phyloP scores from a whole-genome alignment of 441 rosid genomes.

The Aquilaria agallochum region DNA sequence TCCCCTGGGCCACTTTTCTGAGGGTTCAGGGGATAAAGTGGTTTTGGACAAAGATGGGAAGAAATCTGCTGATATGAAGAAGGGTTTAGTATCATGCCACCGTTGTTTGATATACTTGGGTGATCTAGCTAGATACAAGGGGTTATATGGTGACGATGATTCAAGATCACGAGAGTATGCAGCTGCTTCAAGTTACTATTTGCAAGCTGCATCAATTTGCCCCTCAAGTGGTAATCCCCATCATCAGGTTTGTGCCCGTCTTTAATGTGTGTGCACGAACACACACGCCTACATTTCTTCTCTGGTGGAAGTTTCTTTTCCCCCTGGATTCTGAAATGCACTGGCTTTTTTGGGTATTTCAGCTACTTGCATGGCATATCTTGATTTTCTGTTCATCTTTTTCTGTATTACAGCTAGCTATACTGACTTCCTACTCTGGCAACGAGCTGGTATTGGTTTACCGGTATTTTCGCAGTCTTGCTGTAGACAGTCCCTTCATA shows the following conservation, averaged over 20 bases:
- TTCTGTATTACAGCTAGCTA: constrained; percentile 70
- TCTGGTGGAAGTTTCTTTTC: background rate
- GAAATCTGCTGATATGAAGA: constrained; percentile 54
- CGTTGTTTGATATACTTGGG: constrained; percentile 94
- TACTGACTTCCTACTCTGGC: constrained; percentile 71
- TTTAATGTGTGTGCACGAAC: background rate
- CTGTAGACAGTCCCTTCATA: constrained; percentile 74
- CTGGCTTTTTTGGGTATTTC: background rate
- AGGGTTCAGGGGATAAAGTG: constrained; percentile 51
- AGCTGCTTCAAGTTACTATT: constrained; percentile 86
- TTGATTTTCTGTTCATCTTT: background rate
- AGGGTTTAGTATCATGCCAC: constrained; percentile 77
- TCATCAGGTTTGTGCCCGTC: constrained; percentile 63
- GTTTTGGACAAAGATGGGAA: constrained; percentile 63
- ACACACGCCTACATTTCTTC: too few species aligned
- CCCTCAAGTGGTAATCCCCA: constrained; percentile 88
- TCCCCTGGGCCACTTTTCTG: constrained; percentile 68
- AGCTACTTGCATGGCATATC: background rate
- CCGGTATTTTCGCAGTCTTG: constrained; percentile 84
- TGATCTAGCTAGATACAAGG: constrained; percentile 89
- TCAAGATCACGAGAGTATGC: constrained; percentile 69
- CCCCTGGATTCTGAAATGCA: background rate
- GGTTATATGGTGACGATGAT: constrained; percentile 74
- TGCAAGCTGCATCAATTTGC: constrained; percentile 83
- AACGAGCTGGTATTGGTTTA: constrained; percentile 72